phyloP scores from a whole-genome alignment of 163 green algal species.

The Picocystis sp. region DNA sequence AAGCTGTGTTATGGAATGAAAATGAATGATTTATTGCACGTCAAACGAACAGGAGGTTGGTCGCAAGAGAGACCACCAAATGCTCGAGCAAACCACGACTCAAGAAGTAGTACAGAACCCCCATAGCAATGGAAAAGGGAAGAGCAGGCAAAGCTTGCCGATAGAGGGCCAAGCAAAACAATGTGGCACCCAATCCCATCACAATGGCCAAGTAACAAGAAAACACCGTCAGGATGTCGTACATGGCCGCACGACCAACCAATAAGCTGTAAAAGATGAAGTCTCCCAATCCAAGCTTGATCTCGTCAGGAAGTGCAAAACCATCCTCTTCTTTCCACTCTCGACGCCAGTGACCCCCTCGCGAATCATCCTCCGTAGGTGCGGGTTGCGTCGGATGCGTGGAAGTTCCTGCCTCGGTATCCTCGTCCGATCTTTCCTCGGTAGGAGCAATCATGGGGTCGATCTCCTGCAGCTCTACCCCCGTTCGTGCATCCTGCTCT shows the following conservation, averaged over 20 bases:
- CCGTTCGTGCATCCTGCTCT: too few relatives aligned
- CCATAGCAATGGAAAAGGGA: constrained; percentile 83
- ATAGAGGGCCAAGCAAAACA: constrained; percentile 67
- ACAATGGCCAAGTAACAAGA: constrained; percentile 78
- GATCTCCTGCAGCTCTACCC: too few relatives aligned
- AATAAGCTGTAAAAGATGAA: constrained; percentile 98
- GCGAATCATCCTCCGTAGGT: not conserved
- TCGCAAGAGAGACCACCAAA: constrained; percentile 16
- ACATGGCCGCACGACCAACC: constrained; percentile 74
- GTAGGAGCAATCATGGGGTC: too few relatives aligned
- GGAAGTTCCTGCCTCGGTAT: too few relatives aligned
- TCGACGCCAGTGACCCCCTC: not conserved
- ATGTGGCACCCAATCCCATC: constrained; percentile 63
- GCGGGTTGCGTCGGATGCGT: too few relatives aligned
- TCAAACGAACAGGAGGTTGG: constrained; percentile 21
- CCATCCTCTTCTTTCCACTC: constrained; percentile 6
- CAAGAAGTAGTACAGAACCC: constrained; percentile 76
- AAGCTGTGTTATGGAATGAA: too few relatives aligned
- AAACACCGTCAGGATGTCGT: constrained; percentile 81
- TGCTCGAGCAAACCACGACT: constrained; percentile 44
- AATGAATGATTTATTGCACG: too few relatives aligned
- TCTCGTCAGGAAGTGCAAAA: constrained; percentile 41
- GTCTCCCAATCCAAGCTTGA: constrained; percentile 90
- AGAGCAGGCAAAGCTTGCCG: constrained; percentile 80
- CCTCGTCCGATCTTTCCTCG: too few relatives aligned